Conservation (phyloP, 768 basidiomycete genomes). For the Boletus edulis region DNA sequence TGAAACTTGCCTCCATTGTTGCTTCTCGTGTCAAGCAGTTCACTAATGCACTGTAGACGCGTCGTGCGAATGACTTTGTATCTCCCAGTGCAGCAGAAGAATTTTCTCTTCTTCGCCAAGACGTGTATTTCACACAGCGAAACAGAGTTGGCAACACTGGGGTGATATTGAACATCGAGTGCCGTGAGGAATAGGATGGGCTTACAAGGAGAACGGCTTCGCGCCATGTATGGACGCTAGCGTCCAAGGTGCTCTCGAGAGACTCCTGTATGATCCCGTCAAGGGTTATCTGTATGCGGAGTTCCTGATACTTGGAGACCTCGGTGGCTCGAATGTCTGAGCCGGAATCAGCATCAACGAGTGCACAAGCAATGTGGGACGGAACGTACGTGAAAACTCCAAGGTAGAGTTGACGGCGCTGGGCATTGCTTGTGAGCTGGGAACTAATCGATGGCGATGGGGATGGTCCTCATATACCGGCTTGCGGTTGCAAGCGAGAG, state of each 20-base stretch:
- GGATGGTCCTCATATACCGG: conserved; percentile 21
- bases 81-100: conserved; percentile 26
- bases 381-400: conserved; percentile 26
- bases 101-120: conserved; percentile 26
- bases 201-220: conserved; percentile 31
- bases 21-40: conserved; percentile 28
- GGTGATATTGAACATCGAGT: conserved; percentile 9
- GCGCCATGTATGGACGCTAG: conserved; percentile 26
- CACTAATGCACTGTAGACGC: conserved; percentile 22
- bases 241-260: conserved; percentile 25
- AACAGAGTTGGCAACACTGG: conserved; percentile 16
- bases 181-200: not conserved
- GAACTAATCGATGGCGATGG: conserved; percentile 9
- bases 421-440: conserved; percentile 16
- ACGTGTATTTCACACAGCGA: conserved; percentile 30
- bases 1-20: conserved; percentile 29
- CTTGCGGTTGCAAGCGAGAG: conserved; percentile 26
- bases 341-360: not conserved
- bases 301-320: conserved; percentile 24
- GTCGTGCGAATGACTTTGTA: conserved; percentile 30
- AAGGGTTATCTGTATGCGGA: conserved; percentile 24
- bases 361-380: not conserved
- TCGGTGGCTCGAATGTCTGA: conserved; percentile 23
- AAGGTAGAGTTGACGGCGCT: conserved; percentile 14
- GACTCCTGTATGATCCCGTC: conserved; percentile 30